Evolutionary conservation across 768 basidiomycete species (phyloP).

Genomic region (Glaciozyma antarctica): DNA sequence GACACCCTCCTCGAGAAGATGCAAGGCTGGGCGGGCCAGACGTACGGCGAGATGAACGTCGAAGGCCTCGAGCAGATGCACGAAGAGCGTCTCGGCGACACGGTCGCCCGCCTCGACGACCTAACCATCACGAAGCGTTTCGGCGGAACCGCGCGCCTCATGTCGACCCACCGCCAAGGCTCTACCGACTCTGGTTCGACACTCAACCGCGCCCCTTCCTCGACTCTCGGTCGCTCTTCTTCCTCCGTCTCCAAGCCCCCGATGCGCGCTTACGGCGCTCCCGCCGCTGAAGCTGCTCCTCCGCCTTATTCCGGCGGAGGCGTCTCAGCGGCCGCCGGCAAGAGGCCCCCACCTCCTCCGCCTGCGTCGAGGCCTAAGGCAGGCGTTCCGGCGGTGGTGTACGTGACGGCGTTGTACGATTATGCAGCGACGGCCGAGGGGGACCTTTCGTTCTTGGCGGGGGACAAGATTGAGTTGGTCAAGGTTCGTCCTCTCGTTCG

Average conservation of each 20-base stretch:
- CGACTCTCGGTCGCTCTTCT: constrained; percentile 44
- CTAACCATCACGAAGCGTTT: constrained; percentile 67
- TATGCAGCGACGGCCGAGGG: constrained; percentile 80
- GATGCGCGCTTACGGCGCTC: constrained; percentile 44
- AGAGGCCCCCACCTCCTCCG: constrained; percentile 80
- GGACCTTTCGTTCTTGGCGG: constrained; percentile 77
- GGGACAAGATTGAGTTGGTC: constrained; percentile 83
- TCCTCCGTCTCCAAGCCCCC: constrained; percentile 40
- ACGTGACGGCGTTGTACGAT: constrained; percentile 89
- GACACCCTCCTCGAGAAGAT: constrained; percentile 92
- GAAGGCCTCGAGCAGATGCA: constrained; percentile 59
- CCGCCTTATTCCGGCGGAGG: constrained; percentile 43
- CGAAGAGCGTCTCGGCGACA: constrained; percentile 71
- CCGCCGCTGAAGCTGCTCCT: constrained; percentile 43
- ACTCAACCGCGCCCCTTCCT: constrained; percentile 23
- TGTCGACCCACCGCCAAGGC: constrained; percentile 25
- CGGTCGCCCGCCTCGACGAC: constrained; percentile 48
- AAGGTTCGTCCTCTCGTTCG: constrained; percentile 40
- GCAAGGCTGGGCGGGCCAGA: constrained; percentile 66
- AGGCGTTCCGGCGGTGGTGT: constrained; percentile 55
- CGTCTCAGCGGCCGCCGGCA: constrained; percentile 41
- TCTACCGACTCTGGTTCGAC: constrained; percentile 18
- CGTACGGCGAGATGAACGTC: constrained; percentile 57
- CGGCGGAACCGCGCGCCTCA: constrained; percentile 53
- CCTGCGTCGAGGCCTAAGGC: constrained; percentile 85